Percentiles rank a stretch among this genome's conserved stretches.
Evolutionary conservation across 257 asterid genomes (phyloP).

Genomic region (Lycium barbarum): DNA sequence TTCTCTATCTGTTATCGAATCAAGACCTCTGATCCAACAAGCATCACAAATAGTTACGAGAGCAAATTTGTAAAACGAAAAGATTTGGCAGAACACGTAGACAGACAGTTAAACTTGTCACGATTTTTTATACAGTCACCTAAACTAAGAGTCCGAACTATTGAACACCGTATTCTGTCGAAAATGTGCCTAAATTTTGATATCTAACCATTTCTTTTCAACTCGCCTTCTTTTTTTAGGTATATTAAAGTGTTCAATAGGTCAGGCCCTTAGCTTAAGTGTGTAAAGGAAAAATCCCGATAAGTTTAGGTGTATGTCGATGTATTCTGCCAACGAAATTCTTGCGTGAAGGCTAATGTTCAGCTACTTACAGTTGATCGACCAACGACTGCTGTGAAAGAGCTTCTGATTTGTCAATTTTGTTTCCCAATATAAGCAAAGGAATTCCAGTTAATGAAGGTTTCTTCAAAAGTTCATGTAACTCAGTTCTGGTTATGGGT

Average conservation of each 20-base stretch:
- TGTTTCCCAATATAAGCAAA: constrained; percentile 85
- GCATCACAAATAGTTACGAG: background rate
- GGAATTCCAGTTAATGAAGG: constrained; percentile 80
- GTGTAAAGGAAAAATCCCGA: background rate
- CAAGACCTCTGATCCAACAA: constrained; percentile 56
- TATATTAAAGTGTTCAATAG: background rate
- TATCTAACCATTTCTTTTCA: background rate
- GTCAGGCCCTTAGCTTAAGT: background rate
- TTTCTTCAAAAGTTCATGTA: constrained; percentile 76
- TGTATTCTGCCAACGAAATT: background rate
- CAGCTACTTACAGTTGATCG: constrained; percentile 77
- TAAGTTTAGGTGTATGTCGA: background rate
- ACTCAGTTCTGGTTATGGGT: constrained; percentile 79
- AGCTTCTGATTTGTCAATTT: constrained; percentile 92
- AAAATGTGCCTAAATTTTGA: background rate
- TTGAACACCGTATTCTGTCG: background rate
- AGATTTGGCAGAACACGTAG: background rate
- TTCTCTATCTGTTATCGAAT: constrained; percentile 71
- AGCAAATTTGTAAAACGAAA: background rate
- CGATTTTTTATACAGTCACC: background rate
- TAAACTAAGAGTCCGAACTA: background rate
- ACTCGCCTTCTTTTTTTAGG: background rate
- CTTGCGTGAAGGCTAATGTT: background rate
- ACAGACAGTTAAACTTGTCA: background rate
- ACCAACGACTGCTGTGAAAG: constrained; percentile 70